Evolutionary conservation across 345 rosid genomes (phyloP).

Genomic region (Dipteronia sinensis): DNA sequence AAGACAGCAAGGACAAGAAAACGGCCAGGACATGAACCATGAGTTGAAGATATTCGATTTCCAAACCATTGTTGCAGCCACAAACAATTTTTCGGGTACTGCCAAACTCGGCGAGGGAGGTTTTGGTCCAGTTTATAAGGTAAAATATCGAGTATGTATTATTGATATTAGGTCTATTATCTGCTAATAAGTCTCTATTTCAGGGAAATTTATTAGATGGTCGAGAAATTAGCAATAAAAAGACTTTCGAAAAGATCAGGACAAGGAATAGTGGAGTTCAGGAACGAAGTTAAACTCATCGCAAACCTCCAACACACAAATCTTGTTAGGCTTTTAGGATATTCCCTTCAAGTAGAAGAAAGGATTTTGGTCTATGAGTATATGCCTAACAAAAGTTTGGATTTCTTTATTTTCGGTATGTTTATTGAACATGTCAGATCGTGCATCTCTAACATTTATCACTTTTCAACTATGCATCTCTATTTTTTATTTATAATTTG

Average conservation of each 20-base stretch:
- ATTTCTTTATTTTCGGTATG: not conserved
- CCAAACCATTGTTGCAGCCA: conserved; percentile 9
- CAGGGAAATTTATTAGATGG: not conserved
- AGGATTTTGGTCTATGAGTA: no score
- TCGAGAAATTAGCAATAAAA: not conserved
- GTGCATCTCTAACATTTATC: no score
- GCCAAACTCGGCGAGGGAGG: conserved; percentile 2
- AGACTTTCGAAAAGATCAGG: not conserved
- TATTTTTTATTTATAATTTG: no score
- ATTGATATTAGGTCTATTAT: not conserved
- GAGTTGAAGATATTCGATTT: not conserved
- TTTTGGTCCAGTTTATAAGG: not conserved
- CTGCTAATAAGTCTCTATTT: not conserved
- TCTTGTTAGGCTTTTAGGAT: no score
- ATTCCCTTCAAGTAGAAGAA: no score
- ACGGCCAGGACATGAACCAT: not conserved
- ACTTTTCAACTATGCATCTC: no score
- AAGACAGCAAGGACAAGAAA: not conserved
- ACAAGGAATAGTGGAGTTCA: no score
- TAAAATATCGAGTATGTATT: not conserved
- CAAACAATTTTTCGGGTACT: not conserved
- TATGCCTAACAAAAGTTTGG: no score
- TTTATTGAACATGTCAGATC: no score
- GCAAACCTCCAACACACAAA: no score
- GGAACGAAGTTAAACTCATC: no score